A percentile compares a stretch with the other conserved stretches of the same genome.
phyloP scores from a whole-genome alignment of 2,329 filamentous ascomycete genomes.

The Aspergillus sp. region DNA sequence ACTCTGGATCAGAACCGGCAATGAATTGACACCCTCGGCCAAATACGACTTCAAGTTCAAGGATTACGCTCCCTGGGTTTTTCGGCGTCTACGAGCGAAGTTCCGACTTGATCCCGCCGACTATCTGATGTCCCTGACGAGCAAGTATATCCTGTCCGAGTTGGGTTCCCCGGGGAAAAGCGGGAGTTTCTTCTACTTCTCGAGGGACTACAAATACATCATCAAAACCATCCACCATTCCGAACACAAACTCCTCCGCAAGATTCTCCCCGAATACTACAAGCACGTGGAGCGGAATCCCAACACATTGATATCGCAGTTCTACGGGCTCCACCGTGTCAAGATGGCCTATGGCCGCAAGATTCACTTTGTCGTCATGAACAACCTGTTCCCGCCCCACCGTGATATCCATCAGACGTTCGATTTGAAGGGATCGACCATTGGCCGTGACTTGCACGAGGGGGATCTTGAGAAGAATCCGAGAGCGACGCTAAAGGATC shows the following conservation, averaged over 20 bases:
- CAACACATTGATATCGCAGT: slow-evolving; percentile 93
- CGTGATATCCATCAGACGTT: slow-evolving; percentile 96
- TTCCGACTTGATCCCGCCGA: slow-evolving; percentile 94
- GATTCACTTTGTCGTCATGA: slow-evolving; percentile 99
- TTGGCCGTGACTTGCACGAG: slow-evolving; percentile 84
- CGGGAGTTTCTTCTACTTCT: slow-evolving; percentile 99
- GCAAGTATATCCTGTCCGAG: slow-evolving; percentile 97
- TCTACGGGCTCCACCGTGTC: slow-evolving; percentile 92
- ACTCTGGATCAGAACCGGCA: slow-evolving; percentile 60
- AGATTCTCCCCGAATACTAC: slow-evolving; percentile 74
- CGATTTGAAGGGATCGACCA: slow-evolving; percentile 90
- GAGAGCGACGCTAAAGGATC: slow-evolving; percentile 84
- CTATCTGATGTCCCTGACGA: slow-evolving; percentile 94
- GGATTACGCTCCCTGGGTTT: slow-evolving; percentile 99
- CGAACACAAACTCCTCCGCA: slow-evolving; percentile 50
- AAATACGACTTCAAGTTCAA: slow-evolving; percentile 99
- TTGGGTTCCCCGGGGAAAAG: slow-evolving; percentile 95
- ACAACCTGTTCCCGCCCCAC: slow-evolving; percentile 96
- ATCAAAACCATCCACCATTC: slow-evolving; percentile 98
- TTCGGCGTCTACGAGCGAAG: slow-evolving; percentile 75
- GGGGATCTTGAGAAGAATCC: slow-evolving; percentile 82
- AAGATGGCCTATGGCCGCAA: slow-evolving; percentile 98
- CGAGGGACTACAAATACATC: slow-evolving; percentile 98
- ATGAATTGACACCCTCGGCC: slow-evolving; percentile 91
- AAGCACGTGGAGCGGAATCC: slow-evolving; percentile 85